Evolutionary conservation across 495 filamentous ascomycete species (phyloP).

Genomic region (Aspergillus coremiiformis): DNA sequence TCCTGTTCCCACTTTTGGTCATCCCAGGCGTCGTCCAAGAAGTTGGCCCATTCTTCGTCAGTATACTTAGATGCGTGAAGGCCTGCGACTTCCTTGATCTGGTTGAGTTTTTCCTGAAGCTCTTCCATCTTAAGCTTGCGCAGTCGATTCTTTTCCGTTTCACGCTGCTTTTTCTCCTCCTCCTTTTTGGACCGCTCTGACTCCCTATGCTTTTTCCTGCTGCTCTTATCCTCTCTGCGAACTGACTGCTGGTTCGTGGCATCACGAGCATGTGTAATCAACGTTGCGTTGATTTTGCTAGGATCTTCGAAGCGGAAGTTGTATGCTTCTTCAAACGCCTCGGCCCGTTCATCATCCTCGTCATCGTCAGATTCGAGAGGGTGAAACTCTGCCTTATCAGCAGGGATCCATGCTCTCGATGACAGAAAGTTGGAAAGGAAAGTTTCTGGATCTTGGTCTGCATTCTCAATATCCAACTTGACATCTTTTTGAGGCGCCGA

Average conservation of each 20-base stretch:
- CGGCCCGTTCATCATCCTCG: slow-evolving; percentile 72
- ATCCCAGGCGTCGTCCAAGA: slow-evolving; percentile 82
- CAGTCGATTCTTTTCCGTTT: slow-evolving; percentile 74
- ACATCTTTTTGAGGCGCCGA: slow-evolving; percentile 40
- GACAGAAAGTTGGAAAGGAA: slow-evolving; percentile 87
- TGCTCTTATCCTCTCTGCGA: slow-evolving; percentile 69
- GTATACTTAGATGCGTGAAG: slow-evolving; percentile 55
- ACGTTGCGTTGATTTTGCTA: slow-evolving; percentile 67
- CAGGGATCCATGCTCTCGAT: slow-evolving; percentile 78
- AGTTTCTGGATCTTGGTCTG: slow-evolving; percentile 83
- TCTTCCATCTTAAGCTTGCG: slow-evolving; percentile 84
- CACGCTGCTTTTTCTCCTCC: slow-evolving; percentile 64
- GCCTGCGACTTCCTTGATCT: slow-evolving; percentile 83
- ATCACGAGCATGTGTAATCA: slow-evolving; percentile 83
- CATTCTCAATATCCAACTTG: slow-evolving; percentile 59
- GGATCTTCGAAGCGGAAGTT: slow-evolving; percentile 96
- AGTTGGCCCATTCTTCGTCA: slow-evolving; percentile 68
- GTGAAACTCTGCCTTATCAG: slow-evolving; percentile 49
- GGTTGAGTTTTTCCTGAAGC: slow-evolving; percentile 68
- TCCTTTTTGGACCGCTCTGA: slow-evolving; percentile 69
- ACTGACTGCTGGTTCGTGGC: slow-evolving; percentile 71
- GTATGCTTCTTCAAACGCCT: slow-evolving; percentile 86
- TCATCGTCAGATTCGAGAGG: slow-evolving; percentile 91
- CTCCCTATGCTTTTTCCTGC: slow-evolving; percentile 69
- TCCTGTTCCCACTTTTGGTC: slow-evolving; percentile 80